Conservation (phyloP, 129 eudicot species). For the Cynara cardunculus region DNA sequence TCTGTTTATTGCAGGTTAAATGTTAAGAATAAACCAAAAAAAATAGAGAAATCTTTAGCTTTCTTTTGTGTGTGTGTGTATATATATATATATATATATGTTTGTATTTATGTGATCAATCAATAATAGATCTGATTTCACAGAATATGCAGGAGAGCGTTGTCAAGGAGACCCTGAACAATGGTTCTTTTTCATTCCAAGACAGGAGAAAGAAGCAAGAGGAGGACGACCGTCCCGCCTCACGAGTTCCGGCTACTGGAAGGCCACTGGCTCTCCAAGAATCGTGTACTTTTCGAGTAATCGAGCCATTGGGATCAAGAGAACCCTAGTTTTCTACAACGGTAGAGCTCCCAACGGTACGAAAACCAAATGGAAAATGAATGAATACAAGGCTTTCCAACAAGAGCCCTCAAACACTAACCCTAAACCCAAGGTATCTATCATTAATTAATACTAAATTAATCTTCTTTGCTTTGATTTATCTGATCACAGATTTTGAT, state of each 20-base stretch:
- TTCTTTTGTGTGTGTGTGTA: neutral
- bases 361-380: constrained; percentile 77
- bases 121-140: neutral
- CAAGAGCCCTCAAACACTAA: constrained; percentile 23
- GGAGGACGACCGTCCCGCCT: constrained; percentile 65
- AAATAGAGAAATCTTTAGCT: neutral
- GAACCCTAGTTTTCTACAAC: constrained; percentile 62
- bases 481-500: neutral
- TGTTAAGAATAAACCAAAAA: neutral
- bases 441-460: neutral
- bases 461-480: neutral
- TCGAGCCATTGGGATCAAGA: constrained; percentile 47
- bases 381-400: constrained; percentile 51
- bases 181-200: constrained; percentile 69
- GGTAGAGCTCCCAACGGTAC: constrained; percentile 60
- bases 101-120: neutral
- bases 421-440: constrained; percentile 34
- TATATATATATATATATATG: too few relatives aligned
- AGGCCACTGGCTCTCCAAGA: constrained; percentile 66
- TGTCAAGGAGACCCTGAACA: constrained; percentile 51
- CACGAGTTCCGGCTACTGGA: constrained; percentile 60
- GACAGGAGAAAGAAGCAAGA: constrained; percentile 52
- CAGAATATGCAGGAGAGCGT: constrained; percentile 54
- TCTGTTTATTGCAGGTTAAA: neutral
- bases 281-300: constrained; percentile 45